Conservation (phyloP, 116 monocot genomes). For the Phalaenopsis hybrid region DNA sequence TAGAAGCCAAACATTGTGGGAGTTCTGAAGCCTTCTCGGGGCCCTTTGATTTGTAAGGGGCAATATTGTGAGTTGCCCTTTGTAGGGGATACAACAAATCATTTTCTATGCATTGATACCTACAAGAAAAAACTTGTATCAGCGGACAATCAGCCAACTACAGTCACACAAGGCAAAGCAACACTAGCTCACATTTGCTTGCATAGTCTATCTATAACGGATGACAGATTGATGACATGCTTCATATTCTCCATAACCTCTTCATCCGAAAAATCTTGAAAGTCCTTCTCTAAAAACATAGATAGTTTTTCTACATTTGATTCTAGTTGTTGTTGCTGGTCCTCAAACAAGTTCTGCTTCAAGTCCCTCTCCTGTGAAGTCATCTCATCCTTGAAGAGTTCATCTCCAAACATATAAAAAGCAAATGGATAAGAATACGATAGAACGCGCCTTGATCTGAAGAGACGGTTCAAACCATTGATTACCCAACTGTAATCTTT, state of each 20-base stretch:
- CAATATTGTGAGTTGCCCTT: conserved; percentile 62
- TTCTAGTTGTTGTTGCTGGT: conserved; percentile 48
- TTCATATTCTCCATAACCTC: conserved; percentile 43
- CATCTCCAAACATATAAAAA: conserved; percentile 53
- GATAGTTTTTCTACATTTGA: conserved; percentile 41
- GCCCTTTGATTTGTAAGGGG: conserved; percentile 84
- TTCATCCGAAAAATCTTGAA: conserved; percentile 39
- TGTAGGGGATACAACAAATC: conserved; percentile 65
- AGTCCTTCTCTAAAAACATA: conserved; percentile 46
- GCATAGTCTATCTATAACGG: conserved; percentile 45
- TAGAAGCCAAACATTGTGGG: conserved; percentile 31
- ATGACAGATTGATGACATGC: conserved; percentile 44
- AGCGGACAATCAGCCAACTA: neutral
- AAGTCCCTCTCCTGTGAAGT: conserved; percentile 36
- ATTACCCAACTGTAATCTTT: conserved; percentile 44
- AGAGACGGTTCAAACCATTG: conserved; percentile 39
- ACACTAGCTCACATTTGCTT: conserved; percentile 33
- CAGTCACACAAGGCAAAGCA: neutral
- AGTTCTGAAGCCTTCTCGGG: conserved; percentile 70
- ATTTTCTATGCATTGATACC: conserved; percentile 86
- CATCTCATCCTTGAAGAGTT: conserved; percentile 53
- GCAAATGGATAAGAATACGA: conserved; percentile 54
- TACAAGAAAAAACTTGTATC: conserved; percentile 16
- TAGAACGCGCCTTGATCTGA: conserved; percentile 45
- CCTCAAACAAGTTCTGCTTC: conserved; percentile 47